phyloP scores from a whole-genome alignment of 176 grass and related monocot species.

The Leersia perrieri region DNA sequence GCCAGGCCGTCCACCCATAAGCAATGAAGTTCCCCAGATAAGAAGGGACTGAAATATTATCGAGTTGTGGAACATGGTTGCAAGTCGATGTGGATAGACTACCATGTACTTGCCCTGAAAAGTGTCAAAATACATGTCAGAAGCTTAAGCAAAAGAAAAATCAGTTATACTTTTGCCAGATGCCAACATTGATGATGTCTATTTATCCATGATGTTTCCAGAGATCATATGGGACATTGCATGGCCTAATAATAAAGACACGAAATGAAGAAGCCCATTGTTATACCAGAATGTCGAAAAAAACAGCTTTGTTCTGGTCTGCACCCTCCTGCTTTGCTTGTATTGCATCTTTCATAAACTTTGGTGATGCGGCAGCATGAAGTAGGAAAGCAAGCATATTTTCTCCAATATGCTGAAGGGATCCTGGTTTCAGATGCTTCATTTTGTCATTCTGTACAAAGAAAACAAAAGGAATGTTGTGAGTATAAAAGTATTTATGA shows the following conservation, averaged over 20 bases:
- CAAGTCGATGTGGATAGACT: slow-evolving; percentile 70
- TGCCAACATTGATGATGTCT: neutral
- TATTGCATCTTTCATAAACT: slow-evolving; percentile 58
- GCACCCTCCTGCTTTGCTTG: slow-evolving; percentile 45
- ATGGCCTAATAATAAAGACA: slow-evolving; percentile 4
- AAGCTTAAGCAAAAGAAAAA: neutral
- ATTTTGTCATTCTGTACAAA: slow-evolving; percentile 94
- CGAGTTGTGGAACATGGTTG: slow-evolving; percentile 85
- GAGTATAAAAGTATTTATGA: neutral
- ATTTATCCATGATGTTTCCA: neutral
- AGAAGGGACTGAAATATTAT: slow-evolving; percentile 92
- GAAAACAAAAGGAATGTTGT: slow-evolving; percentile 23
- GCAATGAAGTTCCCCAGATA: slow-evolving; percentile 80
- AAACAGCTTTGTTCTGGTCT: slow-evolving; percentile 59
- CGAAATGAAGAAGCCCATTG: neutral
- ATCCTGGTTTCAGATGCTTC: slow-evolving; percentile 84
- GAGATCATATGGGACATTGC: neutral
- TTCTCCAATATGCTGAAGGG: slow-evolving; percentile 95
- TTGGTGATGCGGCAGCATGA: slow-evolving; percentile 65
- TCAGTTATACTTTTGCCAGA: slow-evolving; percentile 19
- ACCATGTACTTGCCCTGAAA: slow-evolving; percentile 97
- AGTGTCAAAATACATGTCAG: slow-evolving; percentile 4
- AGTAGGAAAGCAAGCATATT: slow-evolving; percentile 96
- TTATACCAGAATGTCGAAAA: slow-evolving; percentile 90
- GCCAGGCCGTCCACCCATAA: slow-evolving; percentile 74